Evolutionary conservation across 2,329 filamentous ascomycete genomes (phyloP), one percentile per base, ranked within the genome.

Genomic region (Verticillium klebahnii): DNA sequence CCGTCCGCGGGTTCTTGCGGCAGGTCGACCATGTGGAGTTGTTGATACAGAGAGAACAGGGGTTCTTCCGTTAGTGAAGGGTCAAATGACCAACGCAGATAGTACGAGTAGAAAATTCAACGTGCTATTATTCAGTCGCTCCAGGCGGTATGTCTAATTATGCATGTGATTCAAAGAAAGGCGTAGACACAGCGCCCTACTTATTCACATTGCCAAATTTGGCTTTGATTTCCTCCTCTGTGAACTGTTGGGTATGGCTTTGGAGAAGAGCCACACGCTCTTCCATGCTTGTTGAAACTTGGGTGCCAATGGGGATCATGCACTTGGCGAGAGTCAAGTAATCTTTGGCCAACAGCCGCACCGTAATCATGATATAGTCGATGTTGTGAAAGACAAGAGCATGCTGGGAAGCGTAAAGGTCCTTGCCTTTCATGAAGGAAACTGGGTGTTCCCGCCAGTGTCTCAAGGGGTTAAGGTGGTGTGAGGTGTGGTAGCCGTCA

Each of bases 361-460:
- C 73, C 0, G 90, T 92, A 64, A 93, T 85, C 81, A 92, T 89
- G 59, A 93, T 76, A 71, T 91, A 94, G 73, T 93, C 90, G 68
- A 94, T 92, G 69, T 93, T 88, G 73, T 89, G 87, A 71, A 94
- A 93, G 6, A 93, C 88, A 7, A 94, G 81, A 0, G 90, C 91
- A 23, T 86, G 78, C 69, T 92, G 87, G 8, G 79, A 74, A 0
- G 84, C 80, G 69, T 93, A 94, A 2, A 81, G 82, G 29, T 83
- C 75, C 74, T 92, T 92, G 56, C 86, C 84, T 67, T 87, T 82
- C 2, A 93, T 77, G 74, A 94, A 92, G 7, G 89, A 85, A 14
- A 86, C 79, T 0, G 91, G 91, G 68, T 93, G 91, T 23, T 93
- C 89, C 62, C 91, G 87, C 91, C 91, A 94, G 77, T 93, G 91